Evolutionary conservation across 78 protist species (phyloP), one percentile per base, ranked within the genome.

Genomic region (Ministeria vibrans): DNA sequence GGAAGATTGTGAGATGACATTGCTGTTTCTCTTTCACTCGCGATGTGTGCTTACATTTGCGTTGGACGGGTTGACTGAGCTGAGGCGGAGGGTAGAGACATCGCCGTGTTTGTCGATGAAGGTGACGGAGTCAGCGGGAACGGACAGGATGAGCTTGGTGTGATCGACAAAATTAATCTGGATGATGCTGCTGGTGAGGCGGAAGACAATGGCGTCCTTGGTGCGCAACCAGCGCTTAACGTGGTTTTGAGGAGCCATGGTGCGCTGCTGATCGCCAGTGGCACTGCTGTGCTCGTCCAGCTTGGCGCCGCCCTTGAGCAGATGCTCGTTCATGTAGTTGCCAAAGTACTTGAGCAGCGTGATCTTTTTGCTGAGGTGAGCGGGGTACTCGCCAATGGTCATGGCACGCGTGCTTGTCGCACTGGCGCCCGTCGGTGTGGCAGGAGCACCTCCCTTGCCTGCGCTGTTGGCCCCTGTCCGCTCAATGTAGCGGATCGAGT

Each of bases 171-270:
- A 91, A 81, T 77, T 73, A 55, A 83, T 66, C 79, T 79, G 83
- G 3, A 38, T 53, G 44, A 82, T 64, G 71, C 83, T 78, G 61
- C 87, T 79, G 61, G 79, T 77, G 39, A 92, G 77, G 36, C 95
- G 79, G 81, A 95, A 90, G 22, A 92, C 84, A 62, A 91, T 86
- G 61, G 95, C 96, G 41, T 78, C 77, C 38, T 75, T 46, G 78
- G 93, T 88, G 64, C 85, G 83, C 23, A 83, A 4, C 96, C 96
- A 95, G 69, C 91, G 83, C 82, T 81, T 79, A 53, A 95, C 95
- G 15, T 32, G 41, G 23, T 23, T 34, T 7, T 34, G 71, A 20
- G 34, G 28, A 20, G 6, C 34, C 23, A 27, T 23, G 39, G 13
- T 7, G 71, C n/a, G 2, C 42, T 34, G 7, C 13, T 32, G 71